A percentile compares a stretch with the other conserved stretches of the same genome.
Conservation (phyloP, 129 eudicot species). For the Erigeron canadensis region DNA sequence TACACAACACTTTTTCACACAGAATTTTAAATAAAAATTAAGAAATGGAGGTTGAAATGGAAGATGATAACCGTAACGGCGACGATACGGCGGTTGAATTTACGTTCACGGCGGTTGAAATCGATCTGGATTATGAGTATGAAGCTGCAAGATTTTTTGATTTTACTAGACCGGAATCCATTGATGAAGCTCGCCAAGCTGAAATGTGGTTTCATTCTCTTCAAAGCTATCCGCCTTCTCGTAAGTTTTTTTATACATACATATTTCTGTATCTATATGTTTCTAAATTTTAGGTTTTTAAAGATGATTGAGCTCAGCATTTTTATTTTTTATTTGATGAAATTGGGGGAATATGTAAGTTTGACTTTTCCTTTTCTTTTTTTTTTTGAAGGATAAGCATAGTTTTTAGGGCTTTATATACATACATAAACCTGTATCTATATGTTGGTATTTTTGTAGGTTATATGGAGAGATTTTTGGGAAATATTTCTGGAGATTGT, state of each 20-base stretch:
- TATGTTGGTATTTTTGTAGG: neutral
- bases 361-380: no score
- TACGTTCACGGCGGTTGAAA: conserved; percentile 68
- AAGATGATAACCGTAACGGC: conserved; percentile 26
- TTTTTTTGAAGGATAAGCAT: neutral
- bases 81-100: conserved; percentile 36
- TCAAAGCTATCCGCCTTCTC: conserved; percentile 80
- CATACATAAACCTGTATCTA: no score
- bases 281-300: no score
- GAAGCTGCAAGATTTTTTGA: conserved; percentile 80
- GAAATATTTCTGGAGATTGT: conserved; percentile 15
- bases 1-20: conserved; percentile 14
- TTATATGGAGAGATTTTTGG: conserved; percentile 8
- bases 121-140: conserved; percentile 87
- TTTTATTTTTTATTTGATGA: no score
- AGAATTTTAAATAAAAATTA: conserved; percentile 6
- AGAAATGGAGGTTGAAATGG: conserved; percentile 40
- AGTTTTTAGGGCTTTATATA: neutral
- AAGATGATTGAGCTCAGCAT: no score
- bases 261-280: no score
- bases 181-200: conserved; percentile 54
- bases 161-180: conserved; percentile 62
- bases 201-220: conserved; percentile 73
- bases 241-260: conserved; percentile 42
- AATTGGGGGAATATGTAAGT: no score